Base-by-base conservation (phyloP, 2,329 filamentous ascomycete genomes). In the Cyphellophora attinorum region DNA sequence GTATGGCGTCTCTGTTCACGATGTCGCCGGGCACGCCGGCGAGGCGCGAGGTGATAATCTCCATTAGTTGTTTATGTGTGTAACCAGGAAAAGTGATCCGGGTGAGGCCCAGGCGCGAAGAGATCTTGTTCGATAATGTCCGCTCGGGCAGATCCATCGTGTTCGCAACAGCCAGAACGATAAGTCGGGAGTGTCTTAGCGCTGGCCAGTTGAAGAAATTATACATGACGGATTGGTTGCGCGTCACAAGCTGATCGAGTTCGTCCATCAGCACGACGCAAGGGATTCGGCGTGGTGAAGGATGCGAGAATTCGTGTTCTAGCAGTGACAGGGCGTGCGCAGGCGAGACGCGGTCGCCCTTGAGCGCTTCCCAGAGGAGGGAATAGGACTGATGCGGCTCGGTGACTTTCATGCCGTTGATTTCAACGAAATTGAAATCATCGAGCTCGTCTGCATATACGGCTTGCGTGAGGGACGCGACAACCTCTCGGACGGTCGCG, bases 151-250 rank as follows among this genome's bases (percentile, higher is more conserved):
- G 64, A 61, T 98, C 91, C 91, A 98, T 98, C 15, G 91, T 98
- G 59, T 98, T 98, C 34, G 91, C 93, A 12, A 98, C 91, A 8
- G 93, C 93, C 5, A 98, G 75, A 5, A 98, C 93, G 56, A 98
- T 95, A 29, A 98, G 70, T 31, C 88, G 77, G 35, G 85, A 94
- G 59, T 98, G 88, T 32, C 84, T 76, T 35, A 96, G 68, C 8
- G 85, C 83, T 3, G 91, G 91, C 91, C 91, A 98, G 54, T 98
- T 98, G 72, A 98, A 98, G 60, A 98, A 98, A 59, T 98, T 98
- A 65, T 98, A 98, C 91, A 98, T 98, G 61, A 98, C 91, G n/a
- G 85, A 89, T 58, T 98, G 93, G 52, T 94, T 96, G 54, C 89
- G 91, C 10, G 91, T 98, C 4, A 98, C 93, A 5, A 98, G 74